Conservation (phyloP, 2,329 filamentous ascomycete species). For the Stagonosporopsis cucurbitacearum region DNA sequence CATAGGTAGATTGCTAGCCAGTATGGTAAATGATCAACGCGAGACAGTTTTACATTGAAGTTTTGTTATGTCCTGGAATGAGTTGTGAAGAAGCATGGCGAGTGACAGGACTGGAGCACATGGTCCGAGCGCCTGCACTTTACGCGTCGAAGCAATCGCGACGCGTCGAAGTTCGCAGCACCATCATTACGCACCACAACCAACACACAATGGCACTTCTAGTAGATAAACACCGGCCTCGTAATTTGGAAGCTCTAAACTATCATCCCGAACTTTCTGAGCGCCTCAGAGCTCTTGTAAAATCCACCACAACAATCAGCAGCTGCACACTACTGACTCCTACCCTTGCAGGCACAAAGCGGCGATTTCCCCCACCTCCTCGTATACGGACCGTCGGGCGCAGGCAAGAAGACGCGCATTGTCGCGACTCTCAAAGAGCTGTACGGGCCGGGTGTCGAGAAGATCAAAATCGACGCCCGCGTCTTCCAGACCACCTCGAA, state of each 20-base stretch:
- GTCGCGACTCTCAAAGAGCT: constrained; percentile 94
- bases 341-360: constrained; percentile 75
- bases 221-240: constrained; percentile 71
- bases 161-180: constrained; percentile 34
- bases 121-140: constrained; percentile 28
- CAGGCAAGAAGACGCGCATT: constrained; percentile 96
- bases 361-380: constrained; percentile 98
- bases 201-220: constrained; percentile 64
- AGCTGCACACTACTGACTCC: not conserved
- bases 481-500: constrained; percentile 96
- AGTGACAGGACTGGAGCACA: not conserved
- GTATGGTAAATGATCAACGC: not conserved
- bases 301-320: constrained; percentile 27
- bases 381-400: constrained; percentile 94
- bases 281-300: constrained; percentile 82
- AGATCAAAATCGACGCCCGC: constrained; percentile 98
- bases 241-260: constrained; percentile 76
- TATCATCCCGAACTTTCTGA: constrained; percentile 91
- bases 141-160: constrained; percentile 30
- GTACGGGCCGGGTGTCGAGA: constrained; percentile 96
- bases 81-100: not conserved
- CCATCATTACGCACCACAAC: constrained; percentile 11
- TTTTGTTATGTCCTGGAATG: too few relatives aligned
- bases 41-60: not conserved
- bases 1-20: not conserved